Evolutionary conservation across 1,284 basidiomycete genomes (phyloP), one percentile per base, ranked within the genome.

Genomic region (Lentinula novae-zelandiae): DNA sequence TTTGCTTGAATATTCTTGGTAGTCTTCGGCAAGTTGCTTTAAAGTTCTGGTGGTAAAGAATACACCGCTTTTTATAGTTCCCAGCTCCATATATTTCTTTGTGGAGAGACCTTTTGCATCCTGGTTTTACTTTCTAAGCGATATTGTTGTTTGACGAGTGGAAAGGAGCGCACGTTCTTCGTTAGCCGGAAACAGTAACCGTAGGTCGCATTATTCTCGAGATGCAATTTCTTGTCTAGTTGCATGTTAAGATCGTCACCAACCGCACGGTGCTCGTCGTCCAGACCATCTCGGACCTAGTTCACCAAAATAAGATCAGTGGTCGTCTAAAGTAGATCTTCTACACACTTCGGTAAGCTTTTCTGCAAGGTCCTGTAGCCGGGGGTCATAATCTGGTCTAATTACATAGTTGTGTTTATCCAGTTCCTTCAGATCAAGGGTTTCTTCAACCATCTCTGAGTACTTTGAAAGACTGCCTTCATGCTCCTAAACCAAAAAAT

Each of bases 111-210:
- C 77, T 69, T 90, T 88, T 0, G 92, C 89, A 66, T 98, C 96
- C 93, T 95, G 63, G 2, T 22, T 33, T 46, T 9, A 48, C 17
- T 31, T 50, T 58, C 52, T 31, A 22, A 44, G 44, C n/a, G 5
- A 1, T 27, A 10, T 36, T 4, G 5, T 27, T n/a, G 3, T n/a
- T 22, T n/a, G 8, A 58, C 53, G 5, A 50, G 50, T 27, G 17
- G 27, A n/a, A 36, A 31, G 62, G 15, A n/a, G 82, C 84, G 42
- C 72, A 94, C 93, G 61, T 86, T 92, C 73, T 97, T 97, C 6
- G 95, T 97, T 42, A 99, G 75, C 22, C 97, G 81, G 76, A 99
- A 92, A 68, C 93, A 96, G 72, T 98, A 97, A 3, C 96, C 96
- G 71, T 98, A 95, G 4, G 87, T 84, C 61, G 85, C 83, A 63